Conservation (phyloP, 768 basidiomycete species). For the Collybia mongolica region DNA sequence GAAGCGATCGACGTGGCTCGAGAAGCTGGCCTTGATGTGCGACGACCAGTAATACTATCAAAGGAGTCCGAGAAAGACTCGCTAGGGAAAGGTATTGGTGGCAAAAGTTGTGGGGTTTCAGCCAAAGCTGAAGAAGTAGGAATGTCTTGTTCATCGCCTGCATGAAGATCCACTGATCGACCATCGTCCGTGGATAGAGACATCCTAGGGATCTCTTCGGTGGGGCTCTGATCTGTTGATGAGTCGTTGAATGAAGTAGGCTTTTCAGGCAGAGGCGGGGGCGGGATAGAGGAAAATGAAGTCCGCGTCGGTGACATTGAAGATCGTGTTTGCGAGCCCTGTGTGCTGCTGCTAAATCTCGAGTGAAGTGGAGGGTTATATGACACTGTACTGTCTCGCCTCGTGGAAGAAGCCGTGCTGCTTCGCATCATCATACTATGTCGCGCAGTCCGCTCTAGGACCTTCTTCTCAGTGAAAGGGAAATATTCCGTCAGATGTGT, state of each 20-base stretch:
- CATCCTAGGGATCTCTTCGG: slow-evolving; percentile 64
- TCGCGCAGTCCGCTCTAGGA: slow-evolving; percentile 82
- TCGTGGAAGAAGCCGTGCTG: slow-evolving; percentile 27
- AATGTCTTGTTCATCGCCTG: slow-evolving; percentile 35
- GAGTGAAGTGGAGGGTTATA: slow-evolving; percentile 48
- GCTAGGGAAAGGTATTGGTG: slow-evolving; percentile 75
- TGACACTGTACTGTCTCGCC: slow-evolving; percentile 51
- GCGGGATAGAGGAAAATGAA: slow-evolving; percentile 47
- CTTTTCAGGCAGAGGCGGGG: slow-evolving; percentile 38
- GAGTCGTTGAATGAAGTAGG: slow-evolving; percentile 19
- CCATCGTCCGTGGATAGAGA: slow-evolving; percentile 78
- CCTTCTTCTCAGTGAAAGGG: slow-evolving; percentile 90
- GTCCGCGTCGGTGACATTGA: slow-evolving; percentile 45
- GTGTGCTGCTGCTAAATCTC: slow-evolving; percentile 63
- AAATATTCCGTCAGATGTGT: slow-evolving; percentile 94
- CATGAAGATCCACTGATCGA: slow-evolving; percentile 57
- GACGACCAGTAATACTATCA: slow-evolving; percentile 46
- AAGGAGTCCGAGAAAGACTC: slow-evolving; percentile 83
- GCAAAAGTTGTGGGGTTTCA: slow-evolving; percentile 59
- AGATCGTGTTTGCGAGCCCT: slow-evolving; percentile 42
- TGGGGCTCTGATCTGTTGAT: slow-evolving; percentile 11
- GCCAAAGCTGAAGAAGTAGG: slow-evolving; percentile 15
- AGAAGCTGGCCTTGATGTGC: slow-evolving; percentile 34
- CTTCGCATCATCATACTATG: slow-evolving; percentile 74
- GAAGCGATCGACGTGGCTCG: slow-evolving; percentile 48